Percentiles rank a stretch among this genome's conserved stretches.
These are phyloP conservation scores for Erythrophleum fordii DNA, from an alignment of 306 rosid species.

Conservation along the genomic window DNA sequence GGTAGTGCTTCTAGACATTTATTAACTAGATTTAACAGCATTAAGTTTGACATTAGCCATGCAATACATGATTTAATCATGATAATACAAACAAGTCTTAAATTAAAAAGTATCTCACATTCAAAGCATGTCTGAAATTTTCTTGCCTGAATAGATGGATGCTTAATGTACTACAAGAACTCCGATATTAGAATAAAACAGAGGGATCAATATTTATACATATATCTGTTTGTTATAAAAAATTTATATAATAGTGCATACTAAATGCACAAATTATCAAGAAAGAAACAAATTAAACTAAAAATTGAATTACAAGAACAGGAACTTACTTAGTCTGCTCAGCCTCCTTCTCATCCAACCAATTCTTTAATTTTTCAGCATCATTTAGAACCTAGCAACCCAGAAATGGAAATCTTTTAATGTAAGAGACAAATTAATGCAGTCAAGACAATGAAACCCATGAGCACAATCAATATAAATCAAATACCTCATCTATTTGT, in stretches of 20 bases:
- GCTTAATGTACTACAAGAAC: slow-evolving; percentile 7
- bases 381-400: slow-evolving; percentile 60
- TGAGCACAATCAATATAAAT: slow-evolving; percentile 17
- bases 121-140: neutral
- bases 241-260: neutral
- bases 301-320: slow-evolving; percentile 14
- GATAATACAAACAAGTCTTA: slow-evolving; percentile 4
- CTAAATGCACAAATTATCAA: slow-evolving; percentile 7
- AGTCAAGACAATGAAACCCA: neutral
- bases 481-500: slow-evolving; percentile 71
- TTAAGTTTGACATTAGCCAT: neutral
- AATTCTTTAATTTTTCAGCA: slow-evolving; percentile 68
- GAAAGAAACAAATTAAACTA: neutral
- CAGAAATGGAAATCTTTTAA: slow-evolving; percentile 33
- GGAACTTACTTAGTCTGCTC: slow-evolving; percentile 83
- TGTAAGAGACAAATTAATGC: neutral
- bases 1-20: slow-evolving; percentile 6
- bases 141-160: slow-evolving; percentile 2
- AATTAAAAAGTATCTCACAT: neutral
- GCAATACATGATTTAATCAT: slow-evolving; percentile 2
- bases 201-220: neutral
- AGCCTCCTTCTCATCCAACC: slow-evolving; percentile 85
- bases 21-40: neutral
- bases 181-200: neutral
- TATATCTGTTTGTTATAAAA: neutral